Percentiles rank a stretch among this genome's conserved stretches.
Conservation (phyloP, 805 yeast species). For the Pichia rugopelliculosa region DNA sequence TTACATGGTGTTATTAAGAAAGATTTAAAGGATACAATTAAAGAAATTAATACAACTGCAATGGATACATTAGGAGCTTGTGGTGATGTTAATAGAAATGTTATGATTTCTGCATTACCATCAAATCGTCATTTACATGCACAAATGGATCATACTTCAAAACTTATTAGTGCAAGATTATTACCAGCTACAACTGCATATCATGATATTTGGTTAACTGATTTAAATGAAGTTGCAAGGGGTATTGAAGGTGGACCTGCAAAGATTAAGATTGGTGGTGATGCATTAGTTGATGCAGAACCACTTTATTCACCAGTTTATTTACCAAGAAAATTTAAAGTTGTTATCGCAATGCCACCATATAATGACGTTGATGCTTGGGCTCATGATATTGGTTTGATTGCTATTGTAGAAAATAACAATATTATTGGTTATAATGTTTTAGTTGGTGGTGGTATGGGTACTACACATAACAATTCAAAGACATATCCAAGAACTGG, state of each 20-base stretch:
- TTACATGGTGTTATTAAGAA: conserved; percentile 90
- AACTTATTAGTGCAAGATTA: conserved; percentile 67
- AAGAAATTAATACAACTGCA: conserved; percentile 84
- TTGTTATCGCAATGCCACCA: conserved; percentile 93
- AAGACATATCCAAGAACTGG: conserved; percentile 97
- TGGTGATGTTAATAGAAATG: conserved; percentile 97
- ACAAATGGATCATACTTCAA: conserved; percentile 60
- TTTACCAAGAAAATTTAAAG: conserved; percentile 91
- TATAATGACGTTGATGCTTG: conserved; percentile 94
- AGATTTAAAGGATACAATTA: conserved; percentile 79
- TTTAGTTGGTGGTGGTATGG: conserved; percentile 98
- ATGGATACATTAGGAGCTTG: conserved; percentile 97
- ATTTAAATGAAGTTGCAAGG: conserved; percentile 25
- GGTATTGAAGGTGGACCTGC: conserved; percentile 71
- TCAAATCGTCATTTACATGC: conserved; percentile 72
- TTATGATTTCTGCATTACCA: conserved; percentile 87
- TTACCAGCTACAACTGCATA: conserved; percentile 91
- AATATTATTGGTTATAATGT: conserved; percentile 76
- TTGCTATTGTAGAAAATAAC: conserved; percentile 72
- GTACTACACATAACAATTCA: conserved; percentile 92
- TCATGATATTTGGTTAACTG: conserved; percentile 85
- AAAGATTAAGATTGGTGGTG: conserved; percentile 83
- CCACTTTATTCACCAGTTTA: conserved; percentile 84
- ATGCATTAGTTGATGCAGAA: conserved; percentile 74
- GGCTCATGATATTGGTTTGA: conserved; percentile 89